Conservation (phyloP, 345 rosid genomes). For the Pistacia atlantica region DNA sequence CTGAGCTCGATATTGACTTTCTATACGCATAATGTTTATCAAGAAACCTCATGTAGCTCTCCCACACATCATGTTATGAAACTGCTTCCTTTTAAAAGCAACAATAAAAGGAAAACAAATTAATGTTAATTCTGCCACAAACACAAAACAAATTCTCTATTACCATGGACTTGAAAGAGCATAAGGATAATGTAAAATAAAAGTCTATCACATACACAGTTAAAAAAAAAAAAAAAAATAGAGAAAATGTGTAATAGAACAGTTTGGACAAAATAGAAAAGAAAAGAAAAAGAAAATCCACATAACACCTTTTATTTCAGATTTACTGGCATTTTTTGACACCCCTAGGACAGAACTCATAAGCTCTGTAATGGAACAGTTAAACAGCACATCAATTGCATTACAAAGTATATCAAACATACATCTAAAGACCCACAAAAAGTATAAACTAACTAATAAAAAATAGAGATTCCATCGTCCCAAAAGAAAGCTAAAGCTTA, state of each 20-base stretch:
- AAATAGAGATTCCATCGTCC: neutral
- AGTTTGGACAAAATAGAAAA: neutral
- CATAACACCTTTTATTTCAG: conserved; percentile 94
- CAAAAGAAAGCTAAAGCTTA: conserved; percentile 21
- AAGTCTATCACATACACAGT: neutral
- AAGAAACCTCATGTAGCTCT: neutral
- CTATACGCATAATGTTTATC: neutral
- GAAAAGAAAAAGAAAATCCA: neutral
- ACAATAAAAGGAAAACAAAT: too few species aligned
- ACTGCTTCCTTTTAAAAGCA: too few species aligned
- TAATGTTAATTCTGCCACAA: too few species aligned
- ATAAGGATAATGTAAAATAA: too few species aligned
- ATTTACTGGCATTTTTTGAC: conserved; percentile 5
- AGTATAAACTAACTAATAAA: neutral
- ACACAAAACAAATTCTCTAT: too few species aligned
- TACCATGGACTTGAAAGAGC: too few species aligned
- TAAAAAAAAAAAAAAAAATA: neutral
- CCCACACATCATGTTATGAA: neutral
- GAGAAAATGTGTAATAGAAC: neutral
- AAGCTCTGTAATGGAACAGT: too few species aligned
- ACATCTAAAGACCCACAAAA: neutral
- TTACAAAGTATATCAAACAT: too few species aligned
- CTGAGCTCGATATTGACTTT: neutral
- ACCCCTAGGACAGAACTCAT: too few species aligned
- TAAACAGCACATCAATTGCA: too few species aligned